Conservation (phyloP, 805 yeast genomes). For the Yamadazyma paraphyllophila region DNA sequence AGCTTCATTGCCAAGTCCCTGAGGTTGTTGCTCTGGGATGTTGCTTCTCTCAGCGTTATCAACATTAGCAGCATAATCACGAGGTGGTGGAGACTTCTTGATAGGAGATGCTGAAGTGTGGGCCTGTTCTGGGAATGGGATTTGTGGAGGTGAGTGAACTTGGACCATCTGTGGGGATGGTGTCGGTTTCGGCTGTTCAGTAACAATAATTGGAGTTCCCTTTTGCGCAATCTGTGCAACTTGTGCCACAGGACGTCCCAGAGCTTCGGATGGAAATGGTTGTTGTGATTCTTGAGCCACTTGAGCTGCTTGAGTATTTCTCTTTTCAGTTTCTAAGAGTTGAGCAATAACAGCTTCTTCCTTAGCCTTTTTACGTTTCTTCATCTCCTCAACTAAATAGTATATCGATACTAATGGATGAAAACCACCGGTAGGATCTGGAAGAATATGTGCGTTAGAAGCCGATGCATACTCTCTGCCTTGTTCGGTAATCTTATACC, state of each 20-base stretch:
- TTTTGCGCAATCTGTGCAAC: slow-evolving; percentile 8
- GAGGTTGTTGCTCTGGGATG: slow-evolving; percentile 32
- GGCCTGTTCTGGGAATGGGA: slow-evolving; percentile 39
- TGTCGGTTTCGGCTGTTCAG: slow-evolving; percentile 8
- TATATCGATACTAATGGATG: slow-evolving; percentile 90
- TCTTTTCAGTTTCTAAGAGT: slow-evolving; percentile 18
- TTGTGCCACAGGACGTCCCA: slow-evolving; percentile 1
- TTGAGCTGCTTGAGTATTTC: slow-evolving; percentile 3
- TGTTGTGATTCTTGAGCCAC: background rate
- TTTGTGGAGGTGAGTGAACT: slow-evolving; percentile 11
- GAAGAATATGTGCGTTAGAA: slow-evolving; percentile 33
- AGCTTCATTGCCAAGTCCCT: slow-evolving; percentile 24
- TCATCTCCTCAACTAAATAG: slow-evolving; percentile 81
- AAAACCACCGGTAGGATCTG: slow-evolving; percentile 82
- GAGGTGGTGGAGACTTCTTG: slow-evolving; percentile 6
- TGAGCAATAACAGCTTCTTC: slow-evolving; percentile 42
- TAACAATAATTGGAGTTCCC: slow-evolving; percentile 4
- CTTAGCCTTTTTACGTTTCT: slow-evolving; percentile 64
- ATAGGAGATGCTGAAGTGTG: slow-evolving; percentile 26
- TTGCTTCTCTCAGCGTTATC: slow-evolving; percentile 18
- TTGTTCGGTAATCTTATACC: slow-evolving; percentile 50
- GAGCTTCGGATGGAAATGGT: background rate
- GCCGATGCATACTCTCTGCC: slow-evolving; percentile 38
- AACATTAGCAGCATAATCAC: background rate
- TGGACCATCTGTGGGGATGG: slow-evolving; percentile 6